Percentiles rank a stretch among this genome's conserved stretches.
Evolutionary conservation across 179 eudicot genomes (phyloP).

Genomic region (Drosera spatulata): DNA sequence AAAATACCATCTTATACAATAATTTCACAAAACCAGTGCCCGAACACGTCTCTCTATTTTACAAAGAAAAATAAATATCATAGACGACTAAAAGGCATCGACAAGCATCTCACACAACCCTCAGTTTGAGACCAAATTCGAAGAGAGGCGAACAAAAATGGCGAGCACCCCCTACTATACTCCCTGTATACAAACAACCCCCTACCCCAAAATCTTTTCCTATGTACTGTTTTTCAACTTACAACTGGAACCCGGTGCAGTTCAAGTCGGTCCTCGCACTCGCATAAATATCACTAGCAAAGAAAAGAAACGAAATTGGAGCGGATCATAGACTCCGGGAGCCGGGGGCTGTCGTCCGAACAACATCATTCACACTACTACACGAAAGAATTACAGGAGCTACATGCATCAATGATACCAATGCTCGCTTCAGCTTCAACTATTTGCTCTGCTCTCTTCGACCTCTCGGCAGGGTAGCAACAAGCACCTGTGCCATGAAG

Average conservation of each 20-base stretch:
- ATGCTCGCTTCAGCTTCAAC: background rate
- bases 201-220: constrained; percentile 28
- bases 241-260: constrained; percentile 18
- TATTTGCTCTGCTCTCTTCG: background rate
- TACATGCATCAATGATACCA: constrained; percentile 6
- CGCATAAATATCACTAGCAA: constrained; percentile 9
- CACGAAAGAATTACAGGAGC: constrained; percentile 16
- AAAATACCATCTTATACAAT: too few relatives aligned
- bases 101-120: constrained; percentile 2
- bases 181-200: constrained; percentile 20
- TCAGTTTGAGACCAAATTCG: too few relatives aligned
- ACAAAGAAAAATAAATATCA: background rate
- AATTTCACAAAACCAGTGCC: too few relatives aligned
- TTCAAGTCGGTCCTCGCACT: constrained; percentile 14
- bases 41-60: too few relatives aligned
- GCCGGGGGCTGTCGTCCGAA: constrained; percentile 12
- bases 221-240: constrained; percentile 28
- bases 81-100: background rate
- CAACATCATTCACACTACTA: constrained; percentile 11
- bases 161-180: constrained; percentile 11
- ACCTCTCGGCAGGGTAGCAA: background rate
- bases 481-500: background rate
- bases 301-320: constrained; percentile 1
- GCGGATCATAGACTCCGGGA: constrained; percentile 10
- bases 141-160: constrained; percentile 10